Conservation (phyloP, 805 yeast genomes). For the Wickerhamomyces chaumierensis region DNA sequence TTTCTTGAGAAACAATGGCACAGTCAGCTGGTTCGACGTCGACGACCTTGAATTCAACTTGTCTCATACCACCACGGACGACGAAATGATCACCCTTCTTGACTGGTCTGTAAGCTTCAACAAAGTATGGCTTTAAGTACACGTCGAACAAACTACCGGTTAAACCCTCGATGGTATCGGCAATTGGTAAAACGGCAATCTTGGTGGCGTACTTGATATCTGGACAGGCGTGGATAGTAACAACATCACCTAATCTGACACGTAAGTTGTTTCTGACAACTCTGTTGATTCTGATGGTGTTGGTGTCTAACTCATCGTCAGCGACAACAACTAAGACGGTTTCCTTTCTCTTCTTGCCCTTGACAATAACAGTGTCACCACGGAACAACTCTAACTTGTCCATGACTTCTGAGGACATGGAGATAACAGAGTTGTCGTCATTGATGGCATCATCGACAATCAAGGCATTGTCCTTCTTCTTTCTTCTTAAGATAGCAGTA, state of each 20-base stretch:
- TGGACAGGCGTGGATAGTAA: conserved; percentile 90
- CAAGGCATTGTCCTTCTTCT: conserved; percentile 91
- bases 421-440: conserved; percentile 94
- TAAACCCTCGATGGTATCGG: conserved; percentile 95
- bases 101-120: conserved; percentile 97
- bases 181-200: conserved; percentile 91
- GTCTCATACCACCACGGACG: conserved; percentile 98
- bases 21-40: conserved; percentile 96
- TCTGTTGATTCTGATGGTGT: conserved; percentile 87
- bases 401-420: conserved; percentile 92
- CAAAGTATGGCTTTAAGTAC: conserved; percentile 93
- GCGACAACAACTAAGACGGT: conserved; percentile 92
- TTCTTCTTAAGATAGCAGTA: conserved; percentile 92
- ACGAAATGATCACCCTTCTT: conserved; percentile 95
- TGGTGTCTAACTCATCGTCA: conserved; percentile 95
- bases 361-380: conserved; percentile 94
- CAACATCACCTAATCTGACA: conserved; percentile 86
- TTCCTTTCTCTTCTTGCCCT: conserved; percentile 96
- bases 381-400: conserved; percentile 89
- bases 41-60: conserved; percentile 96
- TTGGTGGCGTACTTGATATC: conserved; percentile 95
- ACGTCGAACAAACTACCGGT: conserved; percentile 96
- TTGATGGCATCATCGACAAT: conserved; percentile 94
- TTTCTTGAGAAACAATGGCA: conserved; percentile 97
- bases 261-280: conserved; percentile 93